Evolutionary conservation across 768 basidiomycete genomes (phyloP).

Genomic region (Tricholoma sp.): DNA sequence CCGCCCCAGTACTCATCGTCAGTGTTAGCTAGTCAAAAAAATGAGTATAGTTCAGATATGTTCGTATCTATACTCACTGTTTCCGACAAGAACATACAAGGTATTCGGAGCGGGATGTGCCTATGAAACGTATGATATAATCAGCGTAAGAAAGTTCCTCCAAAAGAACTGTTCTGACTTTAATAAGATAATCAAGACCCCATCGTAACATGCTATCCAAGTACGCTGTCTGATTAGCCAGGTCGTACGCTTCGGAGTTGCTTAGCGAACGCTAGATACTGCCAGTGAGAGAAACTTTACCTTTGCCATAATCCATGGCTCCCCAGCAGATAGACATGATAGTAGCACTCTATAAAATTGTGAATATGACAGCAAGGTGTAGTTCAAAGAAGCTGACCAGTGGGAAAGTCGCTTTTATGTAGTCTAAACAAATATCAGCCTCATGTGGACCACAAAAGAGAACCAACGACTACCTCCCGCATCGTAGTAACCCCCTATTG

Average conservation of each 20-base stretch:
- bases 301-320: constrained; percentile 77
- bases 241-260: constrained; percentile 59
- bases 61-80: constrained; percentile 35
- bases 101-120: constrained; percentile 73
- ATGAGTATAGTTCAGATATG: constrained; percentile 1
- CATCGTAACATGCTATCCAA: constrained; percentile 89
- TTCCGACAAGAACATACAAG: constrained; percentile 74
- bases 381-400: constrained; percentile 43
- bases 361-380: constrained; percentile 5
- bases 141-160: not conserved
- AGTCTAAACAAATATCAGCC: constrained; percentile 44
- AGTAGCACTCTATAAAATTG: constrained; percentile 55
- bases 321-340: constrained; percentile 91
- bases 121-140: constrained; percentile 29
- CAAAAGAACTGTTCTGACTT: constrained; percentile 38
- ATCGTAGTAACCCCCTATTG: constrained; percentile 76
- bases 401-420: constrained; percentile 84
- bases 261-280: not conserved
- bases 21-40: constrained; percentile 37
- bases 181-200: constrained; percentile 90
- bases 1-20: constrained; percentile 90
- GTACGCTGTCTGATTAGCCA: constrained; percentile 83
- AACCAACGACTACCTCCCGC: constrained; percentile 63
- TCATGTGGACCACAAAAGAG: constrained; percentile 1
- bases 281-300: constrained; percentile 25